Percentiles rank a stretch among this genome's conserved stretches.
Evolutionary conservation across 805 yeast species (phyloP).

Genomic region (Kazachstania taianensis): DNA sequence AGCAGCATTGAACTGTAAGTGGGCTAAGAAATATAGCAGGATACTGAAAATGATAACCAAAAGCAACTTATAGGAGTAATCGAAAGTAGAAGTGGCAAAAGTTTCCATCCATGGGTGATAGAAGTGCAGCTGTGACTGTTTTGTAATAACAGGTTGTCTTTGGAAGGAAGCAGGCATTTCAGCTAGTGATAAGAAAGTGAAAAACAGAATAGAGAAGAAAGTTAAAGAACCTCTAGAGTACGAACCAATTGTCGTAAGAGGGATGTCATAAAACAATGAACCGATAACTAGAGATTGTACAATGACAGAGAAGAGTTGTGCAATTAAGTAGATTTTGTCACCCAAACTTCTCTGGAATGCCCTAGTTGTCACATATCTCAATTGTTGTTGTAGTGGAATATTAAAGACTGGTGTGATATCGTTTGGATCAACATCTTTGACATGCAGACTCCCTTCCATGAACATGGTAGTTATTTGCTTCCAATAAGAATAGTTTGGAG

Average conservation of each 20-base stretch:
- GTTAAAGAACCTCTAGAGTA: constrained; percentile 43
- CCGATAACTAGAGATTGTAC: constrained; percentile 36
- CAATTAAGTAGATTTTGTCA: constrained; percentile 35
- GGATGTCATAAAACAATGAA: constrained; percentile 40
- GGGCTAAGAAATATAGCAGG: constrained; percentile 45
- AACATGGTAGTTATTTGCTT: neutral
- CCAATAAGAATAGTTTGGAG: constrained; percentile 18
- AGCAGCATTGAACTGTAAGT: constrained; percentile 37
- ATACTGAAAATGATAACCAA: constrained; percentile 35
- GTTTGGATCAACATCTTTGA: constrained; percentile 17
- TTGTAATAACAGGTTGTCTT: constrained; percentile 45
- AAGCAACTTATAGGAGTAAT: constrained; percentile 44
- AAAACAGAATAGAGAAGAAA: constrained; percentile 41
- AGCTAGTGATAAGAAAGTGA: constrained; percentile 49
- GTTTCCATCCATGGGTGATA: constrained; percentile 63
- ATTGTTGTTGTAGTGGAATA: constrained; percentile 32
- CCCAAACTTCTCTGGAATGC: constrained; percentile 34
- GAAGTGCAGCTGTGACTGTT: constrained; percentile 54
- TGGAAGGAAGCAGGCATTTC: constrained; percentile 40
- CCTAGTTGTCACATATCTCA: constrained; percentile 22
- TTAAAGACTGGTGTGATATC: constrained; percentile 22
- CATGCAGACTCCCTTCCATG: constrained; percentile 2
- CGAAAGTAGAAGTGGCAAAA: constrained; percentile 45
- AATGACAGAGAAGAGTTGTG: constrained; percentile 34
- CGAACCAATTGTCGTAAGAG: constrained; percentile 36